Percentiles rank a stretch among this genome's conserved stretches.
These are phyloP conservation scores for Halenospora varia DNA, from an alignment of 495 filamentous ascomycete species.

Conservation along the genomic window DNA sequence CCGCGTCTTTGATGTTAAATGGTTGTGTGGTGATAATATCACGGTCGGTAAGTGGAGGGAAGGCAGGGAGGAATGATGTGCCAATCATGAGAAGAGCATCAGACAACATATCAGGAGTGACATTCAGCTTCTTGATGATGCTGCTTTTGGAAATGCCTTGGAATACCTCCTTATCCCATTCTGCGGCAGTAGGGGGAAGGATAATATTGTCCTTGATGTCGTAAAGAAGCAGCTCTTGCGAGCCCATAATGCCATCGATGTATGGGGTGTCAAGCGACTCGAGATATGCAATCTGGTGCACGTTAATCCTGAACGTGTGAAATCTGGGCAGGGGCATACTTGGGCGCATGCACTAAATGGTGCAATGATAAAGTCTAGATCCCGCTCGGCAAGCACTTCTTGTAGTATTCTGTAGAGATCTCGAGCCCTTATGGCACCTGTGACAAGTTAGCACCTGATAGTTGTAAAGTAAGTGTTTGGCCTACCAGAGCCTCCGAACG, in stretches of 20 bases:
- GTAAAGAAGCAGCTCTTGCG: constrained; percentile 84
- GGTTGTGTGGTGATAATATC: constrained; percentile 41
- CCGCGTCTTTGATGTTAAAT: constrained; percentile 60
- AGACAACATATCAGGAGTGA: constrained; percentile 69
- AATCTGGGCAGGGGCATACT: constrained; percentile 49
- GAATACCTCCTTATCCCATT: constrained; percentile 63
- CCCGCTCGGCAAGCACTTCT: constrained; percentile 61
- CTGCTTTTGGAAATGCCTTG: constrained; percentile 66
- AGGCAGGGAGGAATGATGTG: constrained; percentile 69
- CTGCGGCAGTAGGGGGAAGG: constrained; percentile 23
- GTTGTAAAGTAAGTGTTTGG: background rate
- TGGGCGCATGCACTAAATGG: constrained; percentile 89
- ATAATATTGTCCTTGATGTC: constrained; percentile 41
- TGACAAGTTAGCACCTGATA: background rate
- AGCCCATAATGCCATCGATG: constrained; percentile 75
- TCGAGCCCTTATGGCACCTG: constrained; percentile 52
- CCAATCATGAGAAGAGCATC: constrained; percentile 84
- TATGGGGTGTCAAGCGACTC: constrained; percentile 63
- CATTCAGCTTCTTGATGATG: constrained; percentile 64
- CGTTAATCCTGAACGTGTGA: too few species aligned
- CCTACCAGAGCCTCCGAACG: constrained; percentile 79
- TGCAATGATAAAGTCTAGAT: constrained; percentile 76
- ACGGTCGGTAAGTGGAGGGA: constrained; percentile 65
- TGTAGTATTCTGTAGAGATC: constrained; percentile 72
- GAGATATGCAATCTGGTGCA: constrained; percentile 72